Evolutionary conservation across 2,329 filamentous ascomycete genomes (phyloP), one percentile per base, ranked within the genome.

Genomic region (Clonostachys solani): DNA sequence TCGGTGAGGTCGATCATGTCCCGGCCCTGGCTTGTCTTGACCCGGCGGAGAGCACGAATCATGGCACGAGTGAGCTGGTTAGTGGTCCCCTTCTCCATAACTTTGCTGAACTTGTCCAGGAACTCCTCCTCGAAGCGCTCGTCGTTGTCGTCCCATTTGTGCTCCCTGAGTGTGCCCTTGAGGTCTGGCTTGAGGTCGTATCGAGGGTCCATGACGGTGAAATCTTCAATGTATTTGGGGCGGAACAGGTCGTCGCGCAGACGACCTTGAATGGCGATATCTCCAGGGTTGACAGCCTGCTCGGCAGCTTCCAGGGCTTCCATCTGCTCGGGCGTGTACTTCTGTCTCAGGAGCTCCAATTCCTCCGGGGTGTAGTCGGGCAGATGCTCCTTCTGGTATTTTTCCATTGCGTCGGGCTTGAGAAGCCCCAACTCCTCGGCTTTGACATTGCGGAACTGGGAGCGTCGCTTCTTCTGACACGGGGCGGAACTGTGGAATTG

Each of bases 271-370:
- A 81, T 74, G 40, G 85, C 75, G 61, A 96, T 63, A 66, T 97
- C 89, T 54, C 83, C 74, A 10, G 85, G 72, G 60, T 87, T 78
- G 63, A 96, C 84, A 54, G 87, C 82, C 51, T 78, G 72, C 68
- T 96, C 92, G 57, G 86, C 91, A 43, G 87, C 87, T 68, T 87
- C 77, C 62, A 97, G 83, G 48, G 91, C 89, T 47, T 81, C 83
- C 56, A 95, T 75, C 71, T 97, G 92, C 63, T 86, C 82, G 15
- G 84, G 77, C 1, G 89, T 88, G 73, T 96, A 97, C 56, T 79
- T 80, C 60, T 81, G 69, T 49, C 68, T 67, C 49, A 96, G 75
- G 17, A 68, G 59, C 50, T 76, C 74, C 59, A 81, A 79, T 61
- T 94, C 84, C 53, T 83, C 76, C 38, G 76, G 68, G 13, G 81